Base-by-base conservation (phyloP, 352 stramenopile genomes). In the Blastocystis sp. region DNA sequence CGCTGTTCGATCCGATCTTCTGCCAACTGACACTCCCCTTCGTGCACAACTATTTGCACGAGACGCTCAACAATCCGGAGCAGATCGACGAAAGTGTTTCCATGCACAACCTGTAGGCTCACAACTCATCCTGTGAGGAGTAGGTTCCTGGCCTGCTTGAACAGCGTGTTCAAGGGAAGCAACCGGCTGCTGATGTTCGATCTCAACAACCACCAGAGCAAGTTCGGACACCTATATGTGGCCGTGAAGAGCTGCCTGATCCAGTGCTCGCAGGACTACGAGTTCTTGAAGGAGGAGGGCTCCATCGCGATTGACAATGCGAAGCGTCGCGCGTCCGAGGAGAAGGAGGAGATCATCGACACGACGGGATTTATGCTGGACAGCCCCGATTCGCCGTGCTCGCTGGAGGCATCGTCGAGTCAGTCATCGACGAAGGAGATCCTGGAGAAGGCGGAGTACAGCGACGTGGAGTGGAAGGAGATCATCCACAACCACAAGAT, bases 1-100 rank as follows among this genome's bases (percentile, higher is more conserved):
- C 71, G n/a, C 52, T 64, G 45, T 81, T 81, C 38, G 71, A 81
- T 42, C 71, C 71, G 7, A 81, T 81, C n/a, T 81, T 81, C n/a
- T 81, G 71, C 71, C 40, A 81, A 48, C 42, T 81, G 28, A 68
- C 71, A 1, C 11, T 81, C 28, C 59, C 28, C 3, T 81, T 81
- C 34, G 52, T 81, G 4, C 42, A 14, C 43, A 40, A 59, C 17
- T 81, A 81, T n/a, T 48, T 81, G 3, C 59, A 64, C 52, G 21
- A 21, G n/a, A 81, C 45, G 19, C 43, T 81, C n/a, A 21, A n/a
- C 4, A 19, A 81, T 34, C 71, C 71, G 28, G 14, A 24, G 11
- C 10, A 24, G 19, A 63, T 81, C 28, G 71, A 81, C 40, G 42
- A 66, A 10, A 65, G 43, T 14, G 28, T n/a, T 4, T 6, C 14